Conservation (phyloP, 768 basidiomycete species). For the Cystobasidium tubakii region DNA sequence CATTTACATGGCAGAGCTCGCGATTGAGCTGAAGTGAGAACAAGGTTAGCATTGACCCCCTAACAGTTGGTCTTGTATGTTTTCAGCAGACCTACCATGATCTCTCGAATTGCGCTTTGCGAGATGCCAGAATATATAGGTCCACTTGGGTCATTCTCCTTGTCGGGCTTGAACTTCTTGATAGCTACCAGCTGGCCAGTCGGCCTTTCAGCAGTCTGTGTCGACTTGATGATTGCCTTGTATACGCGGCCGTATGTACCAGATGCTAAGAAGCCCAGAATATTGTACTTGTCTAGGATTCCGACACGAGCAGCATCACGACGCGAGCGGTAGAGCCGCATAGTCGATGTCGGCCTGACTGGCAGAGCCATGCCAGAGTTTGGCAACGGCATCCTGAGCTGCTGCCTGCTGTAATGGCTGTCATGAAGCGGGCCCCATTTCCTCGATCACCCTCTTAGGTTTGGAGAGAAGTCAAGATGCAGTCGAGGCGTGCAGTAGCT, state of each 20-base stretch:
- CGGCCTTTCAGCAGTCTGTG: conserved; percentile 36
- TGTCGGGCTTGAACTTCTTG: conserved; percentile 99
- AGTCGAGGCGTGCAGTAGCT: background rate
- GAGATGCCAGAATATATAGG: conserved; percentile 94
- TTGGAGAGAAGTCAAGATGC: background rate
- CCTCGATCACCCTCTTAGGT: background rate
- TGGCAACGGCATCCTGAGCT: background rate
- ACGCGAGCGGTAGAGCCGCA: conserved; percentile 30
- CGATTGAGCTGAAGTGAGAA: conserved; percentile 62
- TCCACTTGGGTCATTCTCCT: conserved; percentile 76
- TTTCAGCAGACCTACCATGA: conserved; percentile 61
- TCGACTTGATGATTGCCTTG: conserved; percentile 59
- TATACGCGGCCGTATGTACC: conserved; percentile 99
- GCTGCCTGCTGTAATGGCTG: background rate
- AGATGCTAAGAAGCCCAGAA: conserved; percentile 83
- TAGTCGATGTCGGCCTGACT: conserved; percentile 21
- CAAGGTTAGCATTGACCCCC: background rate
- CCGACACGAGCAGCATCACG: conserved; percentile 11
- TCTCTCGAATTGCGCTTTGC: conserved; percentile 94
- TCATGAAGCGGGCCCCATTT: background rate
- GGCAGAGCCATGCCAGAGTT: conserved; percentile 15
- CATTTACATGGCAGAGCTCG: conserved; percentile 82
- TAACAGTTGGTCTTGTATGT: background rate
- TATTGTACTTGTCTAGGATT: conserved; percentile 25
- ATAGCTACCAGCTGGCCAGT: conserved; percentile 63